These are phyloP conservation scores for Ceratobasidium sp. DNA, from an alignment of 1,284 basidiomycete genomes.

Conservation along the genomic window DNA sequence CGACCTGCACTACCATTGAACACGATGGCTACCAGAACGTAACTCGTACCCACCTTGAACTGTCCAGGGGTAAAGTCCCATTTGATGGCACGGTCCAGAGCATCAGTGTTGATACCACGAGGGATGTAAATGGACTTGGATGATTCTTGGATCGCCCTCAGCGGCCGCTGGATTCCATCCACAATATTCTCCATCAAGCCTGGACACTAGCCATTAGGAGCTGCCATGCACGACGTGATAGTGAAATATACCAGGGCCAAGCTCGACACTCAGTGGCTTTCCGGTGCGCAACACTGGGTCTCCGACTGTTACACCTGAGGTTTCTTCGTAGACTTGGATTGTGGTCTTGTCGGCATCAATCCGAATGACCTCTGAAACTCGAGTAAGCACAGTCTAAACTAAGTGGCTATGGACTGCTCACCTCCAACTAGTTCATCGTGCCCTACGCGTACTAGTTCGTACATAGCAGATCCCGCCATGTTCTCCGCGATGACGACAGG, in stretches of 20 bases:
- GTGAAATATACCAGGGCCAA: conserved; percentile 80
- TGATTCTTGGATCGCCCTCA: conserved; percentile 91
- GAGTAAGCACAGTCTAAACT: conserved; percentile 43
- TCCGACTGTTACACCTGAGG: conserved; percentile 95
- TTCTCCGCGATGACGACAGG: conserved; percentile 97
- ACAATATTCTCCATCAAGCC: conserved; percentile 99
- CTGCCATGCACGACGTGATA: too few relatives aligned
- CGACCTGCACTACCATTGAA: conserved; percentile 62
- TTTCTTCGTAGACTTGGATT: conserved; percentile 99
- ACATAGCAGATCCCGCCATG: conserved; percentile 96
- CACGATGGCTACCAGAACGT: conserved; percentile 15
- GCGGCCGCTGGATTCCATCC: conserved; percentile 94
- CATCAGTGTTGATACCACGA: conserved; percentile 96
- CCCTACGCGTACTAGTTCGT: conserved; percentile 94
- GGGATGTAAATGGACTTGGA: conserved; percentile 99
- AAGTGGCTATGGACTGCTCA: conserved; percentile 47
- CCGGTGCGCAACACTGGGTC: conserved; percentile 97
- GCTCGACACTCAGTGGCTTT: conserved; percentile 96
- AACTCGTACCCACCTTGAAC: conserved; percentile 63
- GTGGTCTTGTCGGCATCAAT: conserved; percentile 97
- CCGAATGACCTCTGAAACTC: conserved; percentile 89
- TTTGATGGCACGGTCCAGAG: conserved; percentile 84
- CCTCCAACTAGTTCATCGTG: conserved; percentile 97
- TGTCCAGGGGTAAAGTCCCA: conserved; percentile 96
- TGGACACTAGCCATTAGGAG: conserved; percentile 49